A percentile compares a stretch with the other conserved stretches of the same genome.
Evolutionary conservation across 2,329 filamentous ascomycete species (phyloP).

Genomic region (Xylariales sp.): DNA sequence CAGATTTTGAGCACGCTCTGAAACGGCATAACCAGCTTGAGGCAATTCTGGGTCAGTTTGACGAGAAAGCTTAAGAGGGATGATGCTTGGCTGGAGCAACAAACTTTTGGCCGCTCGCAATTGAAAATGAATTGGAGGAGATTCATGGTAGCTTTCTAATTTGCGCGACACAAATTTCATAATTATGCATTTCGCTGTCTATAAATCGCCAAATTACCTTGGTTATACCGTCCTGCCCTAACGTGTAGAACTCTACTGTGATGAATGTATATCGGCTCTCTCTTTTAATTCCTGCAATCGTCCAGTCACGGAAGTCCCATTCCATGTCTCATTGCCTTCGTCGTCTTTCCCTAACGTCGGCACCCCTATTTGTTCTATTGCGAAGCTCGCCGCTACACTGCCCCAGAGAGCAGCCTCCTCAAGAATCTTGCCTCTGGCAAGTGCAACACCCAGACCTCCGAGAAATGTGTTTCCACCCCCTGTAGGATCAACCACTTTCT

Average conservation of each 20-base stretch:
- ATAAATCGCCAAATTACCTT: too few species aligned
- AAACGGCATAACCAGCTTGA: slow-evolving; percentile 10
- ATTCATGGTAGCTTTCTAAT: too few species aligned
- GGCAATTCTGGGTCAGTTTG: slow-evolving; percentile 4
- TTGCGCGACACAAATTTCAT: too few species aligned
- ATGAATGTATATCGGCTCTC: too few species aligned
- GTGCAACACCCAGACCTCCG: slow-evolving; percentile 51
- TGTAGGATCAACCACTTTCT: slow-evolving; percentile 80
- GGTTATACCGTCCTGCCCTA: too few species aligned
- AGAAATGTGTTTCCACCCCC: slow-evolving; percentile 92
- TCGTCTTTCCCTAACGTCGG: slow-evolving; percentile 49
- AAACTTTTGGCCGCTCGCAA: too few species aligned
- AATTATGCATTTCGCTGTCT: too few species aligned
- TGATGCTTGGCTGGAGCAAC: too few species aligned
- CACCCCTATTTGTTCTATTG: slow-evolving; percentile 90
- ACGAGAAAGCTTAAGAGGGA: too few species aligned
- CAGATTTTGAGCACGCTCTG: slow-evolving; percentile 9
- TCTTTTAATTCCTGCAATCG: slow-evolving; percentile 50
- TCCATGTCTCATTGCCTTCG: slow-evolving; percentile 55
- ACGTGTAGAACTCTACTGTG: too few species aligned
- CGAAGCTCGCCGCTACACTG: slow-evolving; percentile 81
- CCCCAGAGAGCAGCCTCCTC: slow-evolving; percentile 75
- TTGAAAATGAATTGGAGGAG: too few species aligned
- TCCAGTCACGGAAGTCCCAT: slow-evolving; percentile 48
- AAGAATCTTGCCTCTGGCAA: slow-evolving; percentile 55